These are phyloP conservation scores for Esteya vermicola DNA, from an alignment of 2,329 filamentous ascomycete genomes.

Conservation along the genomic window DNA sequence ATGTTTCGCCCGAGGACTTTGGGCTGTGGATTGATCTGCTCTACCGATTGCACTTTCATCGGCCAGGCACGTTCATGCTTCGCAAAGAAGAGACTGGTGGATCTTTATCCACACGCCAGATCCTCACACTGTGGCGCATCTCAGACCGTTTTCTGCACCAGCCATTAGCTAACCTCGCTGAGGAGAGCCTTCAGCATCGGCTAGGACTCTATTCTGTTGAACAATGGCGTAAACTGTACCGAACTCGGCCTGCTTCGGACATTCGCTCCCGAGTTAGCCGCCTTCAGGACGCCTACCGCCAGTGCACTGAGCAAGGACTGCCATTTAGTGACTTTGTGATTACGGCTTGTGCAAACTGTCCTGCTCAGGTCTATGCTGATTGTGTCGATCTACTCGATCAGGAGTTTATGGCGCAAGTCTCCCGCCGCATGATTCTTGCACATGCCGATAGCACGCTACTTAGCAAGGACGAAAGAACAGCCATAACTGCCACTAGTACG, in stretches of 20 bases:
- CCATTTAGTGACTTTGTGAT: conserved; percentile 11
- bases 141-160: conserved; percentile 10
- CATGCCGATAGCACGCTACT: conserved; percentile 7
- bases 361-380: conserved; percentile 11
- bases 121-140: conserved; percentile 13
- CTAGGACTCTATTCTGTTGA: conserved; percentile 11
- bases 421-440: conserved; percentile 10
- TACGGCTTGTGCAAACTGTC: conserved; percentile 10
- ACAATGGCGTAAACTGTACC: conserved; percentile 11
- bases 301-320: conserved; percentile 9
- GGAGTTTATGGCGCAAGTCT: conserved; percentile 12
- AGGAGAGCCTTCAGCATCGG: conserved; percentile 13
- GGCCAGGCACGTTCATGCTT: conserved; percentile 6
- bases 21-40: conserved; percentile 12
- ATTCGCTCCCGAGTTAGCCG: conserved; percentile 8
- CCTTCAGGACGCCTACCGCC: conserved; percentile 10
- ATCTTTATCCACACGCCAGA: conserved; percentile 11
- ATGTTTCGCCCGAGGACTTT: conserved; percentile 9
- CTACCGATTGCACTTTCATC: conserved; percentile 10
- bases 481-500: not conserved
- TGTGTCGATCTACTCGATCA: conserved; percentile 8
- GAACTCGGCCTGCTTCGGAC: conserved; percentile 8
- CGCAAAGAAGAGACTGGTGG: conserved; percentile 12
- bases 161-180: conserved; percentile 3
- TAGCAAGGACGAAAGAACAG: conserved; percentile 8